These are phyloP conservation scores for Chlorella sp. DNA, from an alignment of 139 green algal species.

Conservation along the genomic window DNA sequence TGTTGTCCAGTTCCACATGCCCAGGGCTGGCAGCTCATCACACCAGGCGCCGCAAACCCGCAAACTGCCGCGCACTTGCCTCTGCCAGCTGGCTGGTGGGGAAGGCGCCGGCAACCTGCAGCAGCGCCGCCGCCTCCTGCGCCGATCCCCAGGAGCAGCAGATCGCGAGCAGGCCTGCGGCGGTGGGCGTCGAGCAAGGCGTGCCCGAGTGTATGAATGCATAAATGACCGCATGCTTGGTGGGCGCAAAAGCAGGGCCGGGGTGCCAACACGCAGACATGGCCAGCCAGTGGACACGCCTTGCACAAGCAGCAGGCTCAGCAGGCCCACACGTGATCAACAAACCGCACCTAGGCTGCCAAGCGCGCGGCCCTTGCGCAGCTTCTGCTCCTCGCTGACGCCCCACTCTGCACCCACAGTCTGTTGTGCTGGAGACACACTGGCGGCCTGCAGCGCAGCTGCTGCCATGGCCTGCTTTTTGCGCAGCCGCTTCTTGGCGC, in stretches of 20 bases:
- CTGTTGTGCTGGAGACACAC: neutral
- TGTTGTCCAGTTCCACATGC: no score
- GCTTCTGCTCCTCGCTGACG: constrained; percentile 25
- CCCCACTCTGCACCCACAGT: neutral
- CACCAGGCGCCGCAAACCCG: neutral
- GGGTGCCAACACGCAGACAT: neutral
- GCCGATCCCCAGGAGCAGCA: constrained; percentile 70
- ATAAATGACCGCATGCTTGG: no score
- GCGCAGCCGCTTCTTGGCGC: neutral
- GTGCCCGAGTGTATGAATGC: neutral
- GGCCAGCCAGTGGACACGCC: neutral
- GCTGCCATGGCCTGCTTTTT: neutral
- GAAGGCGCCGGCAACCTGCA: constrained; percentile 33
- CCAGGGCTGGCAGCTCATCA: no score
- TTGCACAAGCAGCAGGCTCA: neutral
- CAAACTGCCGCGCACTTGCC: no score
- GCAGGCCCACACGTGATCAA: neutral
- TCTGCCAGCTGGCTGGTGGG: neutral
- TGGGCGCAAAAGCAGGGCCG: neutral
- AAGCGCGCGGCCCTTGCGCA: constrained; percentile 8
- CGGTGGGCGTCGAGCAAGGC: neutral
- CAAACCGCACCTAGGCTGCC: constrained; percentile 1
- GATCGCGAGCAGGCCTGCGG: constrained; percentile 42
- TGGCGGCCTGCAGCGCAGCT: neutral
- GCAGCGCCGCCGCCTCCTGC: constrained; percentile 68